These are phyloP conservation scores for Cladosporium austrohemisphaericum DNA, from an alignment of 2,329 filamentous ascomycete species.

Conservation along the genomic window DNA sequence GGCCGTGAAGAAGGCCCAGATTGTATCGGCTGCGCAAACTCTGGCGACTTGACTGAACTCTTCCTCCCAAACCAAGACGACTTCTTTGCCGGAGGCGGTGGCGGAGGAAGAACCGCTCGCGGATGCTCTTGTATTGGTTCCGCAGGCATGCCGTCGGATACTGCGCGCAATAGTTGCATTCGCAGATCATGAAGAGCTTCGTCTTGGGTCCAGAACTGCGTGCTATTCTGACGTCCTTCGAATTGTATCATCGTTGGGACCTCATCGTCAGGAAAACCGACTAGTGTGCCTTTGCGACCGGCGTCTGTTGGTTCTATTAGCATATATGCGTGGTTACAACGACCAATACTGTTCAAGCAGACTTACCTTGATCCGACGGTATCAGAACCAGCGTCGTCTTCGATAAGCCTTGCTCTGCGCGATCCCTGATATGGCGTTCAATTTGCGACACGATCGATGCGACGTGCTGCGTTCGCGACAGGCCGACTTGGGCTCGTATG, in stretches of 20 bases:
- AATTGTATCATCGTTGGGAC: conserved; percentile 28
- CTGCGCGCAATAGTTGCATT: conserved; percentile 21
- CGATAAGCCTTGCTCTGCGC: conserved; percentile 28
- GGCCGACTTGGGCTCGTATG: conserved; percentile 29
- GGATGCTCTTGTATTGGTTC: neutral
- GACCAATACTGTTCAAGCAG: too few species aligned
- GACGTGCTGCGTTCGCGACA: conserved; percentile 31
- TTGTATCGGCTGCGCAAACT: neutral
- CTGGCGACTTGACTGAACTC: conserved; percentile 17
- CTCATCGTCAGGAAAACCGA: conserved; percentile 26
- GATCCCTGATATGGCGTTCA: conserved; percentile 23
- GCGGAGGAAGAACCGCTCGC: conserved; percentile 9
- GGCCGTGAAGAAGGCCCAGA: conserved; percentile 5
- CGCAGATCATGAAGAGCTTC: conserved; percentile 27
- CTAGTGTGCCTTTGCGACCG: conserved; percentile 25
- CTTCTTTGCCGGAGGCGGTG: conserved; percentile 15
- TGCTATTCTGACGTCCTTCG: conserved; percentile 26
- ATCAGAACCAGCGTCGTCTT: conserved; percentile 29
- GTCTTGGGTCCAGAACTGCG: conserved; percentile 33
- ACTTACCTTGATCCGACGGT: conserved; percentile 32
- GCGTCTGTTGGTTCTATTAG: conserved; percentile 17
- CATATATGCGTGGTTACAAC: neutral
- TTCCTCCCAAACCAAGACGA: conserved; percentile 25
- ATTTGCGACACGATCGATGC: conserved; percentile 27
- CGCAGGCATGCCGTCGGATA: conserved; percentile 18